A percentile compares a stretch with the other conserved stretches of the same genome.
Conservation (phyloP, 768 basidiomycete genomes). For the Lactifluus echinatus region DNA sequence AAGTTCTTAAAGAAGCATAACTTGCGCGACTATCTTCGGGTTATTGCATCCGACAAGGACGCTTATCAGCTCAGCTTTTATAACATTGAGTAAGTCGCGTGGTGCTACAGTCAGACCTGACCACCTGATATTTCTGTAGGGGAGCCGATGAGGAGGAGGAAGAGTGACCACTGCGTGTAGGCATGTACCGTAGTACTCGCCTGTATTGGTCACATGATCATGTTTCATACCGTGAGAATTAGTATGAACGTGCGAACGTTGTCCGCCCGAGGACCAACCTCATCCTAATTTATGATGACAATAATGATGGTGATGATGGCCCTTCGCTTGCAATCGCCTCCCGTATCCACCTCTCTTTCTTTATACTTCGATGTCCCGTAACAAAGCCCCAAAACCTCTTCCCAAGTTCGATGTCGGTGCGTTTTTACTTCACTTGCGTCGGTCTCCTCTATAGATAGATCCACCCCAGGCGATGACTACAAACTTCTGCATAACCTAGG, state of each 20-base stretch:
- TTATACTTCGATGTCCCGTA: slow-evolving; percentile 4
- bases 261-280: not conserved
- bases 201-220: no score
- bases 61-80: slow-evolving; percentile 93
- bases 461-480: slow-evolving; percentile 56
- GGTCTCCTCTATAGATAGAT: not conserved
- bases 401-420: slow-evolving; percentile 68
- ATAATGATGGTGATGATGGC: not conserved
- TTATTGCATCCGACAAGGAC: slow-evolving; percentile 91
- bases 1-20: slow-evolving; percentile 98
- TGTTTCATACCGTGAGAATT: not conserved
- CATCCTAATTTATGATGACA: not conserved
- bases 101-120: not conserved
- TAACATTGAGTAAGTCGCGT: slow-evolving; percentile 67
- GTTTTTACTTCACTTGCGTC: slow-evolving; percentile 14
- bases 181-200: no score
- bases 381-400: slow-evolving; percentile 52
- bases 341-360: slow-evolving; percentile 17
- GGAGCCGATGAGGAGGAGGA: slow-evolving; percentile 49
- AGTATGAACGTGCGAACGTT: slow-evolving; percentile 3
- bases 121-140: slow-evolving; percentile 23
- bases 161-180: slow-evolving; percentile 29
- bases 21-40: slow-evolving; percentile 95
- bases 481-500: slow-evolving; percentile 66
- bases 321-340: not conserved